Percentiles rank a stretch among this genome's conserved stretches.
Evolutionary conservation across 1,284 basidiomycete genomes (phyloP).

Genomic region (Cryptococcus jaspeensis): DNA sequence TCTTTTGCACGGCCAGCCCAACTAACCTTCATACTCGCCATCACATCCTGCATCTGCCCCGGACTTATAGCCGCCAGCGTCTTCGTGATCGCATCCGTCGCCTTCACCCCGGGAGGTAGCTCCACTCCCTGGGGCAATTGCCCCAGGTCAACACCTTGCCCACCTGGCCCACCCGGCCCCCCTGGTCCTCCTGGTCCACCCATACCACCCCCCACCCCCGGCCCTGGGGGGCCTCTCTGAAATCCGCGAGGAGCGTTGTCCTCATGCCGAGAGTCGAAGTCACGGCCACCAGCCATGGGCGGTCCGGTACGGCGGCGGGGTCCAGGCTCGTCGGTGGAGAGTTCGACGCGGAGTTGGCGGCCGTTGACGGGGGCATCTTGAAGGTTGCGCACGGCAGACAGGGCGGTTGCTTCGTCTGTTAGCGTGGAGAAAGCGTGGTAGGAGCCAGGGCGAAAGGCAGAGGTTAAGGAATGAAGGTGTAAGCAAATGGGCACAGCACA

Average conservation of each 20-base stretch:
- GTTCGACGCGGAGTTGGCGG: conserved; percentile 77
- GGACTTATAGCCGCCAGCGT: conserved; percentile 82
- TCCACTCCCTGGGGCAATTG: conserved; percentile 73
- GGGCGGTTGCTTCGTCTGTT: conserved; percentile 86
- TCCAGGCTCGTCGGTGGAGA: conserved; percentile 56
- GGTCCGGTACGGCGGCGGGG: conserved; percentile 54
- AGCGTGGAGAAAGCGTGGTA: not conserved
- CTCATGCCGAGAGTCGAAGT: too few relatives aligned
- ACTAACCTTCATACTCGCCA: conserved; percentile 93
- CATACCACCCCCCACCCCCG: too few relatives aligned
- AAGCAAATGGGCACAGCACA: not conserved
- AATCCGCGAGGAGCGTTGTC: too few relatives aligned
- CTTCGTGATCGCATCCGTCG: conserved; percentile 83
- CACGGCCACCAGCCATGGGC: not conserved
- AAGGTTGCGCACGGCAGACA: conserved; percentile 80
- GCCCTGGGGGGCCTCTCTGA: too few relatives aligned
- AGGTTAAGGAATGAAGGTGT: not conserved
- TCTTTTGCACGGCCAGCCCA: not conserved
- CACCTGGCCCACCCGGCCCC: not conserved
- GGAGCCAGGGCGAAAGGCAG: not conserved
- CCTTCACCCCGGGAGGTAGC: conserved; percentile 68
- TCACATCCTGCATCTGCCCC: conserved; percentile 85
- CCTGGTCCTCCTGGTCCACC: too few relatives aligned
- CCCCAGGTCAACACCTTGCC: conserved; percentile 18
- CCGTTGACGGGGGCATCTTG: conserved; percentile 79